Percentiles rank a stretch among this genome's conserved stretches.
phyloP scores from a whole-genome alignment of 306 rosid genomes.

The Vicia sativa region DNA sequence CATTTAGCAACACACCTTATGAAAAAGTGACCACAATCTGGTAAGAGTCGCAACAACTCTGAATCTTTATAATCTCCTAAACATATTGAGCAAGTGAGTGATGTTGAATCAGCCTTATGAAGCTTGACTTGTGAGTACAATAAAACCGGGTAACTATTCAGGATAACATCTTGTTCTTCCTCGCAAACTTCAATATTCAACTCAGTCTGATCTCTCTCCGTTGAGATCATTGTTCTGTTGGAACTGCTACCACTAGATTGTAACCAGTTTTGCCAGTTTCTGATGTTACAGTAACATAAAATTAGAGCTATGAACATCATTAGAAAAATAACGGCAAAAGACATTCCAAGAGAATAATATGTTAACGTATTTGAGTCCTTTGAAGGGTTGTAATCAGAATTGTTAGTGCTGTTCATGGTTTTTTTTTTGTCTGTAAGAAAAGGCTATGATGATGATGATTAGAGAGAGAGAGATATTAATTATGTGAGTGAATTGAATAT shows the following conservation, averaged over 20 bases:
- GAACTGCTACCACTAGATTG: not conserved
- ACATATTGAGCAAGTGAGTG: constrained; percentile 52
- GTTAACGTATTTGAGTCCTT: not conserved
- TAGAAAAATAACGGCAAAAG: constrained; percentile 25
- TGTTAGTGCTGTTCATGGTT: constrained; percentile 28
- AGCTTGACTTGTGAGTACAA: constrained; percentile 46
- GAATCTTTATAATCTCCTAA: constrained; percentile 51
- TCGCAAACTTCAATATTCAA: constrained; percentile 16
- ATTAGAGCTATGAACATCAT: constrained; percentile 8
- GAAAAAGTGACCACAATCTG: constrained; percentile 52
- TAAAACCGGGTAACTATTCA: constrained; percentile 42
- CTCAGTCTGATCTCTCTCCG: not conserved
- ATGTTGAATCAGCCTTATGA: too few species aligned
- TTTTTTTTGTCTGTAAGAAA: not conserved
- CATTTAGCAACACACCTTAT: constrained; percentile 51
- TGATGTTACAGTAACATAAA: constrained; percentile 28
- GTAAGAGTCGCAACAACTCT: constrained; percentile 47
- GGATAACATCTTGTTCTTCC: constrained; percentile 41
- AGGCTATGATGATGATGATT: too few species aligned
- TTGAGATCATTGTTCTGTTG: constrained; percentile 5
- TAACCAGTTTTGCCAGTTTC: not conserved
- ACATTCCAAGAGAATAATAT: constrained; percentile 33
- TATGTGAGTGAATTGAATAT: not conserved
- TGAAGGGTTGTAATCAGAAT: constrained; percentile 10
- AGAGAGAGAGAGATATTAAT: not conserved